These are phyloP conservation scores for Aspergillus homomorphus DNA, from an alignment of 495 filamentous ascomycete genomes.

Conservation along the genomic window DNA sequence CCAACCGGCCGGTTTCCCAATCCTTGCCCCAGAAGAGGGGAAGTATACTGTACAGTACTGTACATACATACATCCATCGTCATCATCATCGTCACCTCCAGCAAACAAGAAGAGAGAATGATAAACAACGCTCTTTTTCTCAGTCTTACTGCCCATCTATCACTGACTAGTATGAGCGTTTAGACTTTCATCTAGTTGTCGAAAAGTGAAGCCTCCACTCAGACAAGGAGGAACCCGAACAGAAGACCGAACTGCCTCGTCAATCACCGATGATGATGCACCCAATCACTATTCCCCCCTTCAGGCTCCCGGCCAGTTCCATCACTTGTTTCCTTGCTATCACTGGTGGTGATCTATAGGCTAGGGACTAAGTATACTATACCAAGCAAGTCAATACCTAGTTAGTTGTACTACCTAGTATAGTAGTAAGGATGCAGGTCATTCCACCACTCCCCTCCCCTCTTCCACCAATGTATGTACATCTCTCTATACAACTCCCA, in stretches of 20 bases:
- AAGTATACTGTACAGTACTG: too few relatives aligned
- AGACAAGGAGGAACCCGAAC: slow-evolving; percentile 12
- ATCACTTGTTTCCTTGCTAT: not conserved
- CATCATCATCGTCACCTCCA: not conserved
- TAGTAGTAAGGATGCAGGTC: too few relatives aligned
- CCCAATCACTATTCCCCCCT: slow-evolving; percentile 12
- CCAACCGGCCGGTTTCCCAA: slow-evolving; percentile 2
- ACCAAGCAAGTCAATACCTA: too few relatives aligned
- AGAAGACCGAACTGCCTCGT: not conserved
- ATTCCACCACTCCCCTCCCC: too few relatives aligned
- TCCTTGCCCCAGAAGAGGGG: too few relatives aligned
- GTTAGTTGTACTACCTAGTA: too few relatives aligned
- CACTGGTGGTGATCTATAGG: too few relatives aligned
- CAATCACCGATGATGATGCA: slow-evolving; percentile 7
- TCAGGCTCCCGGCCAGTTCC: not conserved
- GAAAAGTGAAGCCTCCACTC: slow-evolving; percentile 20
- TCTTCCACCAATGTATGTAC: too few relatives aligned
- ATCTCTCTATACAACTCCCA: too few relatives aligned
- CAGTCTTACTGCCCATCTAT: not conserved
- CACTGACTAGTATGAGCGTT: not conserved
- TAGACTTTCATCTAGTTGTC: slow-evolving; percentile 9
- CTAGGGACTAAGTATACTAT: too few relatives aligned
- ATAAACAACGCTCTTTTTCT: too few relatives aligned
- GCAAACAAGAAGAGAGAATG: too few relatives aligned
- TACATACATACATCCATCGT: not conserved